Conservation (phyloP, 192 early-diverging fungal genomes). For the Entrophospora sp. region DNA sequence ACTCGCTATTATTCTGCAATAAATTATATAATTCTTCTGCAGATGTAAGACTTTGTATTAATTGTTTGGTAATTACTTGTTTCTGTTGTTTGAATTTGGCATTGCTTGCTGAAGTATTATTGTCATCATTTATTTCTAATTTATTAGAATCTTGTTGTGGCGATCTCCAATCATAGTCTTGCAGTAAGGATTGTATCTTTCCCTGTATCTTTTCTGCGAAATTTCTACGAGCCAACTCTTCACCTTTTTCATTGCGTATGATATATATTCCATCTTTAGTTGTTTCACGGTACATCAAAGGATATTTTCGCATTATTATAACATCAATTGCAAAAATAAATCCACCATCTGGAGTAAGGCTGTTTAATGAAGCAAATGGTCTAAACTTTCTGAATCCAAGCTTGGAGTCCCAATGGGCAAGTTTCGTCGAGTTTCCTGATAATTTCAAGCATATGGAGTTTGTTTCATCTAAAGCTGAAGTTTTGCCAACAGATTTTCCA, state of each 20-base stretch:
- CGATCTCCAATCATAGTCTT: too few species aligned
- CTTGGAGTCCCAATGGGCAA: constrained; percentile 47
- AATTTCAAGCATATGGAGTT: constrained; percentile 27
- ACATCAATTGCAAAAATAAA: constrained; percentile 49
- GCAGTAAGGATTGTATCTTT: too few species aligned
- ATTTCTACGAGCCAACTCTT: constrained; percentile 28
- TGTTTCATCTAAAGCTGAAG: constrained; percentile 36
- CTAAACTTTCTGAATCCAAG: constrained; percentile 34
- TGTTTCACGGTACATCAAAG: constrained; percentile 37
- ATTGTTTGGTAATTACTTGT: too few species aligned
- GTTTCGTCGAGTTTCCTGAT: constrained; percentile 42
- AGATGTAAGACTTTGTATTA: too few species aligned
- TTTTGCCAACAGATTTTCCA: constrained; percentile 19
- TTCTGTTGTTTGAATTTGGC: too few species aligned
- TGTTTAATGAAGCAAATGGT: constrained; percentile 24
- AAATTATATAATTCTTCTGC: too few species aligned
- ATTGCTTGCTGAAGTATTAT: too few species aligned
- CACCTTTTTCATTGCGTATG: constrained; percentile 36
- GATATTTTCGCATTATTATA: constrained; percentile 44
- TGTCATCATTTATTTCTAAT: too few species aligned
- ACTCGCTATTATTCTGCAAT: too few species aligned
- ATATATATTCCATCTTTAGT: constrained; percentile 28
- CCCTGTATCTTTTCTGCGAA: constrained; percentile 26
- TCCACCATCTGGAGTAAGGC: constrained; percentile 43
- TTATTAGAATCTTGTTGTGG: too few species aligned